Evolutionary conservation across 345 rosid genomes (phyloP), one percentile per base, ranked within the genome.

Genomic region (Populus ilicifolia): DNA sequence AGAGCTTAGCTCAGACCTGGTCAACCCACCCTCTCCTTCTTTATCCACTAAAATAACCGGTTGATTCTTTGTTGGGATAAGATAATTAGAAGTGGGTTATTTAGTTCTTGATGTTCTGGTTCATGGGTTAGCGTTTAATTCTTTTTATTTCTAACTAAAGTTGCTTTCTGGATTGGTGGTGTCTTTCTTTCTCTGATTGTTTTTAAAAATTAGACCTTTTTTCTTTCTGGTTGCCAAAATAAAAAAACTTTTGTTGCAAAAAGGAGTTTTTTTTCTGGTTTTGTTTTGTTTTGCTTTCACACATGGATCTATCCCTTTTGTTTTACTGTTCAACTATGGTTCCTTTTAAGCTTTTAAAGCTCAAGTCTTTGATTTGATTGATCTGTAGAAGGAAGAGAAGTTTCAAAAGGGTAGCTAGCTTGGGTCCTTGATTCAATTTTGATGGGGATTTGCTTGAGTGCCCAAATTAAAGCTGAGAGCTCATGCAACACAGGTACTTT

Each of bases 401-500:
- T 39, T 38, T 76, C 79, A 64, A 64, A 70, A 79, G 70, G 78
- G 80, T 72, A 80, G 48, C 59, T 73, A 59, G 63, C 6, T 69
- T 75, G 68, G 73, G 77, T 78, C 29, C 41, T 69, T 73, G 70
- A 17, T 54, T 75, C 68, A 63, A n/a, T 48, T 69, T 78, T 78
- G 25, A 96, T 96, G 98, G 97, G 99, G 91, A 73, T 87, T 85
- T 96, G 99, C 86, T 87, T 93, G 54, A 91, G 98, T 80, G 89
- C 97, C 78, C 89, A 84, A 84, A 88, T 96, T 81, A 93, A 93
- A 89, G 97, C 93, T 71, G 96, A 87, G 84, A 90, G 93, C 84
- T 91, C 92, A 77, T 80, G 59, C 71, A 89, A 84, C 78, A 87
- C 92, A 86, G 96, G 97, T 95, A 82, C 72, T 70, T 11, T 48